Evolutionary conservation across 371 early-diverging fungal species (phyloP).

Genomic region (Antonospora locustae): DNA sequence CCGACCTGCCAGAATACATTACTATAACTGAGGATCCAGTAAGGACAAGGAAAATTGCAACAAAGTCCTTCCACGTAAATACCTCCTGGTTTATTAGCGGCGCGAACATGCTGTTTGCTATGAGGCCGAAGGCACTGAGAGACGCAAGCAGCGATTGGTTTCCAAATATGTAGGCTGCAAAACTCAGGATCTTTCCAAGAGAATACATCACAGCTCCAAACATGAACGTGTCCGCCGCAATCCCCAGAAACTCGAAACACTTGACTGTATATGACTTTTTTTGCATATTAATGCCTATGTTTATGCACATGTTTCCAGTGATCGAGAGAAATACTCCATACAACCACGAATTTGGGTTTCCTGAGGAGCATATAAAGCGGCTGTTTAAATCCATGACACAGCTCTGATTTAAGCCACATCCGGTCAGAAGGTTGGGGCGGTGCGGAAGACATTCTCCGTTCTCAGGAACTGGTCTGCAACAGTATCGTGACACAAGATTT

Average conservation of each 20-base stretch:
- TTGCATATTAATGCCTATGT: slow-evolving; percentile 70
- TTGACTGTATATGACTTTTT: slow-evolving; percentile 62
- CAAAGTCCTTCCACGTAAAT: slow-evolving; percentile 60
- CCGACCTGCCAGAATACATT: slow-evolving; percentile 58
- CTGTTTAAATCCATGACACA: slow-evolving; percentile 42
- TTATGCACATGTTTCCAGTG: slow-evolving; percentile 61
- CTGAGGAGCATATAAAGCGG: slow-evolving; percentile 46
- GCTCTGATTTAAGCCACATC: slow-evolving; percentile 45
- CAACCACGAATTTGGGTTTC: slow-evolving; percentile 44
- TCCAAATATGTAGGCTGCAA: slow-evolving; percentile 66
- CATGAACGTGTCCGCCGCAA: slow-evolving; percentile 40
- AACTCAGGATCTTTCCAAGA: slow-evolving; percentile 63
- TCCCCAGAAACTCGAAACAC: slow-evolving; percentile 11
- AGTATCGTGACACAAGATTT: slow-evolving; percentile 32
- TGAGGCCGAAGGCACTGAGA: slow-evolving; percentile 64
- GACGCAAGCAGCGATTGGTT: slow-evolving; percentile 70
- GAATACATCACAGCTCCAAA: slow-evolving; percentile 61
- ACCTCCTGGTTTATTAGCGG: slow-evolving; percentile 66
- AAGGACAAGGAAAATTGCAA: slow-evolving; percentile 64
- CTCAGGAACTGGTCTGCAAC: slow-evolving; percentile 52
- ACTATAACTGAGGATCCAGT: slow-evolving; percentile 64
- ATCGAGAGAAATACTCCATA: slow-evolving; percentile 62
- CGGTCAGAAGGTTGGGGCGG: slow-evolving; percentile 47
- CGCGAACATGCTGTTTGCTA: slow-evolving; percentile 67
- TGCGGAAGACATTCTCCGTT: slow-evolving; percentile 42